These are phyloP conservation scores for Endogone sp. DNA, from an alignment of 192 early-diverging fungal species.

Conservation along the genomic window DNA sequence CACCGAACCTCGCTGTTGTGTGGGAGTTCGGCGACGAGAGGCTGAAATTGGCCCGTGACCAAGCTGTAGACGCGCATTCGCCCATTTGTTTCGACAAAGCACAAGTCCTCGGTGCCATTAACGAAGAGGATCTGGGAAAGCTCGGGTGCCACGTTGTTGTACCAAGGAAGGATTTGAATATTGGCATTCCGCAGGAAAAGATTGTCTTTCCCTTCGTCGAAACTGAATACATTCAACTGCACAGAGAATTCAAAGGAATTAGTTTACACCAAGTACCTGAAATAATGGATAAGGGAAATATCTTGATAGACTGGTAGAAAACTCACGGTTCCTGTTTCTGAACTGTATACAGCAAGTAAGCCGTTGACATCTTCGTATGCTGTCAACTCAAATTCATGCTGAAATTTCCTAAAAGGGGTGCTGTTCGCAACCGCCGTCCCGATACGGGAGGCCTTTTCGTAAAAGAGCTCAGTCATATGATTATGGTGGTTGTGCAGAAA, in stretches of 20 bases:
- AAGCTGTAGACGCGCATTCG: constrained; percentile 6
- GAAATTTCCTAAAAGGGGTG: neutral
- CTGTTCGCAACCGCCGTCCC: neutral
- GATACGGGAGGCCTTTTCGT: neutral
- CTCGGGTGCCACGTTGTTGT: constrained; percentile 10
- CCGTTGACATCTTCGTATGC: constrained; percentile 15
- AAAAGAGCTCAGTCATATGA: neutral
- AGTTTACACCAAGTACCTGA: too few relatives aligned
- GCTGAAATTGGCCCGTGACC: constrained; percentile 8
- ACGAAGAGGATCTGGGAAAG: constrained; percentile 14
- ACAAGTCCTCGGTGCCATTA: constrained; percentile 7
- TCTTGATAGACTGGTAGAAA: too few relatives aligned
- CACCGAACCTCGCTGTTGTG: neutral
- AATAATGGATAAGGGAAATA: too few relatives aligned
- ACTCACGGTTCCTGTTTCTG: constrained; percentile 6
- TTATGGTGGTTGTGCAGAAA: neutral
- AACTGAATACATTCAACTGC: constrained; percentile 12
- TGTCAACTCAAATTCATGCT: neutral
- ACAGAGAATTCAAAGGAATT: neutral
- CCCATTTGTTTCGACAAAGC: constrained; percentile 3
- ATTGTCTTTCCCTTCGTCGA: constrained; percentile 8
- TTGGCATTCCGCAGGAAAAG: constrained; percentile 8
- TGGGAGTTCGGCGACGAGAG: constrained; percentile 8
- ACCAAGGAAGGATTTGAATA: constrained; percentile 13
- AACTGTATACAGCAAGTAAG: constrained; percentile 12